Evolutionary conservation across 805 yeast species (phyloP), one percentile per base, ranked within the genome.

Genomic region (Priceomyces fermenticarens): DNA sequence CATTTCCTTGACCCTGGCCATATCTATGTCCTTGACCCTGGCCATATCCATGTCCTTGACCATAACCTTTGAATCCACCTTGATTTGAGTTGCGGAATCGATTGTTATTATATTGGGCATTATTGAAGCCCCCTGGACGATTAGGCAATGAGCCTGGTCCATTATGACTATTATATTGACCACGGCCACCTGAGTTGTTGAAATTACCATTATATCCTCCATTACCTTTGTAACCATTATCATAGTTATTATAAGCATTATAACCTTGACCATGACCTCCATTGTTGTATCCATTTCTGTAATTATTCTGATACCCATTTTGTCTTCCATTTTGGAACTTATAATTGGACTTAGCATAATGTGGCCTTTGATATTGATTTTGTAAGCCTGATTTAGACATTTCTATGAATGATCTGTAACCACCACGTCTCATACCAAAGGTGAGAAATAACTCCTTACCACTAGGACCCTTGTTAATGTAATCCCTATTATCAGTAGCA

Each of bases 401-500:
- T 14, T 56, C 57, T 20, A 55, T 32, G 39, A 57, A 49, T 1
- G 70, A 43, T 30, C 73, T 48, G 46, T 64, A 69, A 0, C 75
- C 75, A 7, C 75, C 73, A 14, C 54, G 46, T 41, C 73, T 60
- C 59, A 62, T 57, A 2, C 58, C 43, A 46, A 62, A 70, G 12
- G 47, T 45, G 53, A 55, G 53, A 46, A 52, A 62, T 1, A 50
- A 39, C 38, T 65, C 60, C 29, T 51, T 60, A 1, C 73, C 73
- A 29, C 58, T 55, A 1, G 75, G 75, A 1, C 75, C 75, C 5
- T 44, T 49, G 45, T 70, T 70, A 13, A 70, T 57, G 46, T 70
- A 70, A 27, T 57, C 67, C 23, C 58, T 48, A 41, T 62, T 62
- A 39, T 58, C 68, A 32, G 52, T 51, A 3, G 62, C 56, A 31